phyloP scores from a whole-genome alignment of 441 rosid genomes.

The Adansonia madagascariensis region DNA sequence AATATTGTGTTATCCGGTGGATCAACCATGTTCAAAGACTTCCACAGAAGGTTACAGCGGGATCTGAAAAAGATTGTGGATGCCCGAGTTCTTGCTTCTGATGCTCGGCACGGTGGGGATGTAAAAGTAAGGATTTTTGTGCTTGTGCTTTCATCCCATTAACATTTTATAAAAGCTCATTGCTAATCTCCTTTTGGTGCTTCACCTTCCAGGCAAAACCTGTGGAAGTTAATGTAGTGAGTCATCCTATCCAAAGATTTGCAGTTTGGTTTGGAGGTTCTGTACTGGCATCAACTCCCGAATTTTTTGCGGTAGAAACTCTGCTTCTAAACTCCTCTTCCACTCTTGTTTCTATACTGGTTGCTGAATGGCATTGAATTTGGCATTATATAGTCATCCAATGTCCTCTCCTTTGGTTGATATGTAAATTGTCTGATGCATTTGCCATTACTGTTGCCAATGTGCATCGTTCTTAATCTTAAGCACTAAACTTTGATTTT shows the following conservation, averaged over 20 bases:
- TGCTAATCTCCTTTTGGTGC: constrained; percentile 13
- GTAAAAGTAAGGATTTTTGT: constrained; percentile 55
- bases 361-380: constrained; percentile 13
- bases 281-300: constrained; percentile 97
- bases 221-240: constrained; percentile 95
- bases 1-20: constrained; percentile 98
- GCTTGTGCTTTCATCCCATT: constrained; percentile 18
- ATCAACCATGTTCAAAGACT: constrained; percentile 99
- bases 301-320: constrained; percentile 79
- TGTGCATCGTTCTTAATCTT: background rate
- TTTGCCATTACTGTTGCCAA: background rate
- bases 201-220: constrained; percentile 70
- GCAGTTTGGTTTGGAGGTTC: constrained; percentile 99
- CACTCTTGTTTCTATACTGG: background rate
- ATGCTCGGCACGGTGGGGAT: constrained; percentile 76
- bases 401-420: background rate
- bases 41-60: constrained; percentile 95
- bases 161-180: constrained; percentile 24
- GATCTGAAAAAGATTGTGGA: constrained; percentile 97
- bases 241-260: constrained; percentile 94
- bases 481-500: background rate
- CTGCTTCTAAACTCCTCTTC: constrained; percentile 5
- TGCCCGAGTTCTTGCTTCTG: constrained; percentile 82
- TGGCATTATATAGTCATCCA: background rate
- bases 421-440: background rate